A percentile compares a stretch with the other conserved stretches of the same genome.
phyloP scores from a whole-genome alignment of 2,329 filamentous ascomycete genomes.

The Mariannaea elegans region DNA sequence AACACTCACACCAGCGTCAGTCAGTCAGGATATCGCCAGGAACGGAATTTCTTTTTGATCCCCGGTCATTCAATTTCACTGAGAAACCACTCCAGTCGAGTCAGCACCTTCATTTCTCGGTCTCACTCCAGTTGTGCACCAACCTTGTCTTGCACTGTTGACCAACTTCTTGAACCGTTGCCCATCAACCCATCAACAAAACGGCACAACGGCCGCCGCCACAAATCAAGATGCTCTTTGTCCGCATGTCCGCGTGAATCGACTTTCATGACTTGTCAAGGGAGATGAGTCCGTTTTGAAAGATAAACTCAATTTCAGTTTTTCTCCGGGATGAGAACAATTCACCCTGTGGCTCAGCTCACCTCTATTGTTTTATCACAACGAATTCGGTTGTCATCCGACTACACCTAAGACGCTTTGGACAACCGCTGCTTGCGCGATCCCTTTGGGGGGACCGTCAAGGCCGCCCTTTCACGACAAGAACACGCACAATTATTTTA shows the following conservation, averaged over 20 bases:
- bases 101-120: not conserved
- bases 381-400: conserved; percentile 26
- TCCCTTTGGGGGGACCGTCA: conserved; percentile 12
- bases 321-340: conserved; percentile 8
- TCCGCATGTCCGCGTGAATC: conserved; percentile 30
- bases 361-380: conserved; percentile 6
- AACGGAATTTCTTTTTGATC: conserved; percentile 19
- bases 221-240: conserved; percentile 40
- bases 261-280: conserved; percentile 33
- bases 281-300: conserved; percentile 16
- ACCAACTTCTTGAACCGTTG: not conserved
- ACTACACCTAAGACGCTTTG: conserved; percentile 24
- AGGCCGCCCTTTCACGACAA: conserved; percentile 29
- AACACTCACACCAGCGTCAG: conserved; percentile 39
- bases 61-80: conserved; percentile 12
- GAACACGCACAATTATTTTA: conserved; percentile 17
- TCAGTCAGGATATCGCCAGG: conserved; percentile 30
- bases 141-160: not conserved
- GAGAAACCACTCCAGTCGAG: not conserved
- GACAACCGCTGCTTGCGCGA: conserved; percentile 1
- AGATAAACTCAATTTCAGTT: conserved; percentile 20
- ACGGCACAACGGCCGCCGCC: conserved; percentile 24
- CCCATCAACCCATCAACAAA: conserved; percentile 7
- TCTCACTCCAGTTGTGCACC: not conserved
- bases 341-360: conserved; percentile 9